phyloP scores from a whole-genome alignment of 2,329 filamentous ascomycete species.

The Arthrobotrys iridis region DNA sequence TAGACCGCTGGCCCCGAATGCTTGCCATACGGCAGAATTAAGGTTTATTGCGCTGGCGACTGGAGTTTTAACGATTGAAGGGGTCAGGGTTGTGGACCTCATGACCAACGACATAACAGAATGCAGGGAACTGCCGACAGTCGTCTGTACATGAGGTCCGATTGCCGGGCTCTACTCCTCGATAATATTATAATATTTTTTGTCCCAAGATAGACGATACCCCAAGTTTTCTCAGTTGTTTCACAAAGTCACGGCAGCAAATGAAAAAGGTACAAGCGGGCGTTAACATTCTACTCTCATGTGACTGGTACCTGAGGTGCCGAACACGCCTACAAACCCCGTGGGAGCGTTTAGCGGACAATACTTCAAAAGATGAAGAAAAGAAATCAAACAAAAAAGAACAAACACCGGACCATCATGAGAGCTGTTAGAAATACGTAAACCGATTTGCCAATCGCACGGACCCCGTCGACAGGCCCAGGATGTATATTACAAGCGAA shows the following conservation, averaged over 20 bases:
- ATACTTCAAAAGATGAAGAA: background rate
- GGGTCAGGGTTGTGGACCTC: conserved; percentile 77
- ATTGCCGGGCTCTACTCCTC: background rate
- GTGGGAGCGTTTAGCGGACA: conserved; percentile 11
- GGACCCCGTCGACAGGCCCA: background rate
- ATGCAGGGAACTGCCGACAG: conserved; percentile 76
- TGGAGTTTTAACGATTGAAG: conserved; percentile 76
- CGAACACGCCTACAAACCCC: conserved; percentile 36
- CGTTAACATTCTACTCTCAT: conserved; percentile 16
- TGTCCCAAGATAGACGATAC: conserved; percentile 9
- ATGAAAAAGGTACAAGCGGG: conserved; percentile 10
- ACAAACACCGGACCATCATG: conserved; percentile 4
- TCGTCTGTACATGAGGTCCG: conserved; percentile 64
- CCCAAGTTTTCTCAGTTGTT: conserved; percentile 15
- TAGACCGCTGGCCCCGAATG: conserved; percentile 73
- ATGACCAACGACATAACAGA: conserved; percentile 80
- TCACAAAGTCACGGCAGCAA: background rate
- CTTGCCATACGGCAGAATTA: conserved; percentile 78
- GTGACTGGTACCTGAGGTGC: conserved; percentile 29
- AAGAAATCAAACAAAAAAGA: no score
- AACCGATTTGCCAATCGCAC: conserved; percentile 39
- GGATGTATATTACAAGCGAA: background rate
- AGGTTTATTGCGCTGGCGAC: conserved; percentile 74
- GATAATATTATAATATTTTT: background rate
- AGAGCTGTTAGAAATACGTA: conserved; percentile 21